Evolutionary conservation across 441 rosid species (phyloP).

Genomic region (Adansonia grandidieri): DNA sequence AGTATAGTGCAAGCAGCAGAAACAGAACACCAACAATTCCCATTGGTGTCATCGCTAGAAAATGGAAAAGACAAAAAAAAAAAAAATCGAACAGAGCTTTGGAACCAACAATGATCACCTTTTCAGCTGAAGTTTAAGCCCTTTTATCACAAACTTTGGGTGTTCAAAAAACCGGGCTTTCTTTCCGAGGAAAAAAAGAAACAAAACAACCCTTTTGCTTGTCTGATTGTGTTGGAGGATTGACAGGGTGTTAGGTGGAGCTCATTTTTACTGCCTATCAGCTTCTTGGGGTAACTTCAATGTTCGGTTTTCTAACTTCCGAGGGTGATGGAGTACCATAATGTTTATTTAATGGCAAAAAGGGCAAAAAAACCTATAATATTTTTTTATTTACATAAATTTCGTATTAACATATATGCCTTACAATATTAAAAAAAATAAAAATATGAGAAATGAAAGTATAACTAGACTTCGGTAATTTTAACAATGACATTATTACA

Average conservation of each 20-base stretch:
- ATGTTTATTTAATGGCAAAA: neutral
- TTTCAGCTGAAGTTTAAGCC: neutral
- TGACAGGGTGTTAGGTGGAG: neutral
- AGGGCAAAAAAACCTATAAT: neutral
- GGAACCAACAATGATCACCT: neutral
- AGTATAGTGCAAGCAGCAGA: slow-evolving; percentile 71
- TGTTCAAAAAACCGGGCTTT: neutral
- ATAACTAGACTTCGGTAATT: too few species aligned
- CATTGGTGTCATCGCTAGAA: slow-evolving; percentile 36
- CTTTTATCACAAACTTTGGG: neutral
- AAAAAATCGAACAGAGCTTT: neutral
- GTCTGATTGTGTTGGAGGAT: neutral
- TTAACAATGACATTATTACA: too few species aligned
- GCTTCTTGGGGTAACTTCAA: neutral
- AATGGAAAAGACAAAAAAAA: neutral
- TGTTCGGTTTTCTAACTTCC: neutral
- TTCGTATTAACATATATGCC: neutral
- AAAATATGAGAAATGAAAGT: too few species aligned
- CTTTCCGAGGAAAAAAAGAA: neutral
- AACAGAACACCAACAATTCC: slow-evolving; percentile 46
- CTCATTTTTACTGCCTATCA: neutral
- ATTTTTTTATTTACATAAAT: neutral
- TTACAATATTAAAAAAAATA: too few species aligned
- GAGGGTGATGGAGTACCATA: neutral
- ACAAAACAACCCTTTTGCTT: neutral